These are phyloP conservation scores for Globisporangium carolinianum DNA, from an alignment of 352 stramenopile species.

Conservation along the genomic window DNA sequence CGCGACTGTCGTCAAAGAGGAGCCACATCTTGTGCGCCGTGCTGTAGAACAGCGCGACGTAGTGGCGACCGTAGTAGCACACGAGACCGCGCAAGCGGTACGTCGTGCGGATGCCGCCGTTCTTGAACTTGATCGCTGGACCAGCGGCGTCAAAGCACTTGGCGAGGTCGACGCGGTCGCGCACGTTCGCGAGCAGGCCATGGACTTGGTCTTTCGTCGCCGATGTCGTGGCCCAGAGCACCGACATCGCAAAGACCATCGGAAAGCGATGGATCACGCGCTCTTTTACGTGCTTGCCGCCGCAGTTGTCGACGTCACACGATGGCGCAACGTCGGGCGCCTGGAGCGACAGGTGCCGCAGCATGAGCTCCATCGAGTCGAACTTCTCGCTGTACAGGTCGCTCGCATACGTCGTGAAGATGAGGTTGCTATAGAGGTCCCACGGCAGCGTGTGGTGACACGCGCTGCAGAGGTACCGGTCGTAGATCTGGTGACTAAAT, in stretches of 20 bases:
- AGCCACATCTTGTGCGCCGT: conserved; percentile 83
- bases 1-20: conserved; percentile 79
- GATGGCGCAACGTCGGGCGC: conserved; percentile 43
- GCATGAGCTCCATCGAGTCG: conserved; percentile 67
- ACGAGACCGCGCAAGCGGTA: conserved; percentile 79
- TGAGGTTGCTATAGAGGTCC: conserved; percentile 80
- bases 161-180: conserved; percentile 62
- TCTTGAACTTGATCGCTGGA: conserved; percentile 61
- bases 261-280: conserved; percentile 79
- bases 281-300: conserved; percentile 63
- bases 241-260: conserved; percentile 81
- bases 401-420: conserved; percentile 78
- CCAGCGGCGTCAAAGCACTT: conserved; percentile 67
- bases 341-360: conserved; percentile 50
- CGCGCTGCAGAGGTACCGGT: conserved; percentile 58
- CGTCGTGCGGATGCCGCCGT: conserved; percentile 60
- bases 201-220: conserved; percentile 75
- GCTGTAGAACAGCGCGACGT: conserved; percentile 80
- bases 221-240: conserved; percentile 69
- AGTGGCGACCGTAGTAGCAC: conserved; percentile 82
- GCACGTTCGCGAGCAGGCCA: conserved; percentile 53
- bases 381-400: conserved; percentile 56
- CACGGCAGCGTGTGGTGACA: conserved; percentile 61
- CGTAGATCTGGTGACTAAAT: conserved; percentile 85
- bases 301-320: conserved; percentile 51